Evolutionary conservation across 2,329 filamentous ascomycete genomes (phyloP).

Genomic region (Hawksworthiomyces lignivorus): DNA sequence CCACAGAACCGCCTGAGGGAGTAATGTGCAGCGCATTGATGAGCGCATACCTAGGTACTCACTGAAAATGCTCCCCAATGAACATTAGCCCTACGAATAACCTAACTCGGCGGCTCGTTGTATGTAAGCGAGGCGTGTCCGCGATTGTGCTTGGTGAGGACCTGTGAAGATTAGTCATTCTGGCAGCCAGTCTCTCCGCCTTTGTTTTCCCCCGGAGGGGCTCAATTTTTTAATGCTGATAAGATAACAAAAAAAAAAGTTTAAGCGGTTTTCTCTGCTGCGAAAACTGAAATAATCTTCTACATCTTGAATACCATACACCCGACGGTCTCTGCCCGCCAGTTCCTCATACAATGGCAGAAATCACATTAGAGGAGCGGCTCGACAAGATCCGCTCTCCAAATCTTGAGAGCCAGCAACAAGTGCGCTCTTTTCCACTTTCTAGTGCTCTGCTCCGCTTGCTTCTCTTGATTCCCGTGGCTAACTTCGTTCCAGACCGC

Average conservation of each 20-base stretch:
- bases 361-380: conserved; percentile 67
- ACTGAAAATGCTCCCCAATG: too few species aligned
- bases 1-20: too few species aligned
- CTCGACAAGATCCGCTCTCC: conserved; percentile 96
- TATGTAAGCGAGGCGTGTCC: too few species aligned
- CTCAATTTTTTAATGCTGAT: conserved; percentile 12
- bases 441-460: not conserved
- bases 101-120: too few species aligned
- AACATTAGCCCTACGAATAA: too few species aligned
- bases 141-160: too few species aligned
- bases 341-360: conserved; percentile 32
- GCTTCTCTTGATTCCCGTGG: conserved; percentile 8
- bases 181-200: too few species aligned
- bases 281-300: not conserved
- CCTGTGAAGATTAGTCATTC: not conserved
- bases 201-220: too few species aligned
- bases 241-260: conserved; percentile 12
- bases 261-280: not conserved
- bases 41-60: too few species aligned
- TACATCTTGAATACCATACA: too few species aligned
- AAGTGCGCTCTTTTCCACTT: conserved; percentile 46
- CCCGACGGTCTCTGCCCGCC: not conserved
- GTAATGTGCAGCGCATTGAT: too few species aligned
- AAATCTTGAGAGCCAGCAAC: conserved; percentile 90
- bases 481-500: conserved; percentile 53